Evolutionary conservation across 164 flowering plant genomes (phyloP).

Genomic region (Chloranthus sessilifolius): DNA sequence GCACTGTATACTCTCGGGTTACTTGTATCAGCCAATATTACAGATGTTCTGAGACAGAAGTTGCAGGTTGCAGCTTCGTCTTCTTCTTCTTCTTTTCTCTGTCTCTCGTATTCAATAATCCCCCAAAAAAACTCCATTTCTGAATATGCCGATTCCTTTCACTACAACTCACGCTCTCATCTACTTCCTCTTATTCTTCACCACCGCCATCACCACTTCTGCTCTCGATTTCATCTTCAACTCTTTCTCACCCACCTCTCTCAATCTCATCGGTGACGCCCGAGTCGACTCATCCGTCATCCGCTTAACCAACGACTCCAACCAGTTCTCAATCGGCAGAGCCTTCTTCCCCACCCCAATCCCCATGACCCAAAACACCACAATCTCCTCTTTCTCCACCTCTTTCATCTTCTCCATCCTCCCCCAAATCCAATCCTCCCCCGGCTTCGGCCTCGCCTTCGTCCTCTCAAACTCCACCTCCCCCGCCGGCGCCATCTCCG

Average conservation of each 20-base stretch:
- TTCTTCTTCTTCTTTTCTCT: too few species aligned
- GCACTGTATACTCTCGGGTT: too few species aligned
- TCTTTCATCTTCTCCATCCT: slow-evolving; percentile 73
- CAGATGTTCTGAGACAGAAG: too few species aligned
- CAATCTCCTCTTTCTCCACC: slow-evolving; percentile 54
- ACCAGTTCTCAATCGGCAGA: slow-evolving; percentile 57
- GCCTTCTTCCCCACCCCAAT: slow-evolving; percentile 46
- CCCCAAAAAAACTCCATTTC: too few species aligned
- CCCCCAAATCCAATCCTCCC: slow-evolving; percentile 42
- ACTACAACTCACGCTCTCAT: not conserved
- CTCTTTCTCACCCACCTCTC: slow-evolving; percentile 33
- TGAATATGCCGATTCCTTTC: too few species aligned
- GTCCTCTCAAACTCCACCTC: slow-evolving; percentile 56
- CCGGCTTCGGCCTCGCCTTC: slow-evolving; percentile 75
- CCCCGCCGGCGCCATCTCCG: slow-evolving; percentile 51
- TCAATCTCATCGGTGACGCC: slow-evolving; percentile 48
- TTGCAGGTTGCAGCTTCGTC: too few species aligned
- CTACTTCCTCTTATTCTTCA: slow-evolving; percentile 11
- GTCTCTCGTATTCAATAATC: too few species aligned
- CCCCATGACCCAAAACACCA: slow-evolving; percentile 25
- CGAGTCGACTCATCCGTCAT: slow-evolving; percentile 46
- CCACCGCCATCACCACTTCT: not conserved
- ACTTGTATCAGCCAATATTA: too few species aligned
- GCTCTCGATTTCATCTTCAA: slow-evolving; percentile 54
- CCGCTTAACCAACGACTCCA: slow-evolving; percentile 60